Conservation (phyloP, 352 stramenopile species). For the Globisporangium cystogenes region DNA sequence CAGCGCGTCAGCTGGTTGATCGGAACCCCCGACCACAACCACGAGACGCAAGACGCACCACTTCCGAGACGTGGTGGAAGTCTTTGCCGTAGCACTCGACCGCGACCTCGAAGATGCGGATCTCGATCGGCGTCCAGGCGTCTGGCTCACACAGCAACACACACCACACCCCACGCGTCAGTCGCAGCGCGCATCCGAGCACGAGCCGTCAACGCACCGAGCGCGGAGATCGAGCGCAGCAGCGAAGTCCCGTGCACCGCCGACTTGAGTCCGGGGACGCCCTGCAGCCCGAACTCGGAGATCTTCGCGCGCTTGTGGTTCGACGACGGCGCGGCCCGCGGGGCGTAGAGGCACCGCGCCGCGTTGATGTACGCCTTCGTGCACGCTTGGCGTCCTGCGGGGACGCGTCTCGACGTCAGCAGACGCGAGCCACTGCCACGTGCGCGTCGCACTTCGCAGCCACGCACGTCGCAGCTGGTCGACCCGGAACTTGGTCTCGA, state of each 20-base stretch:
- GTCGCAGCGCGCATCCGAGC: background rate
- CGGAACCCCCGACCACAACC: no score
- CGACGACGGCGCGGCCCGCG: constrained; percentile 21
- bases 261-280: constrained; percentile 37
- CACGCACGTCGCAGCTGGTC: constrained; percentile 59
- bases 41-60: constrained; percentile 42
- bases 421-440: background rate
- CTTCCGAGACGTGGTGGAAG: constrained; percentile 62
- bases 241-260: constrained; percentile 39
- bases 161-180: background rate
- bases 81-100: constrained; percentile 86
- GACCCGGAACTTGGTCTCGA: constrained; percentile 49
- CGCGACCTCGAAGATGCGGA: constrained; percentile 77
- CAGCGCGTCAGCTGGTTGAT: no score
- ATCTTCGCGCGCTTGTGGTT: constrained; percentile 49
- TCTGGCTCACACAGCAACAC: constrained; percentile 33
- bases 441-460: background rate
- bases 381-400: constrained; percentile 50
- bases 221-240: constrained; percentile 25
- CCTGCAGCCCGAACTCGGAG: constrained; percentile 50
- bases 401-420: background rate
- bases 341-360: constrained; percentile 43
- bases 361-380: constrained; percentile 66
- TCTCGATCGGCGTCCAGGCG: constrained; percentile 72
- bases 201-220: no score